A percentile compares a stretch with the other conserved stretches of the same genome.
Conservation (phyloP, 2,329 filamentous ascomycete species). For the Bipolaris cookei region DNA sequence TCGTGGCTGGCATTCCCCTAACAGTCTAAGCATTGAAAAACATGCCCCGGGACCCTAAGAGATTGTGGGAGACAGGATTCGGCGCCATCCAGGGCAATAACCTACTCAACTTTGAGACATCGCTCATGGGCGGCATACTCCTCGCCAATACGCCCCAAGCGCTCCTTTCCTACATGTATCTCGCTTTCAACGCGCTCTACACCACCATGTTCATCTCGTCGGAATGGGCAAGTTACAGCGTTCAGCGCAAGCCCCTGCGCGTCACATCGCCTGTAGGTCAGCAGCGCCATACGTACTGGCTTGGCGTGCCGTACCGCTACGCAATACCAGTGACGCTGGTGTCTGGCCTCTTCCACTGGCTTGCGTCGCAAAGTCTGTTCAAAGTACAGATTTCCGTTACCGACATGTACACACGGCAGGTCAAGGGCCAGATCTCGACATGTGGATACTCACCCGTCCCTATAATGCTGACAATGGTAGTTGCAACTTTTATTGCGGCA, state of each 20-base stretch:
- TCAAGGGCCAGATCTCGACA: conserved; percentile 6
- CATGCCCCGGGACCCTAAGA: conserved; percentile 12
- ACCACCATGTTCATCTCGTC: conserved; percentile 56
- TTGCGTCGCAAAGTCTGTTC: conserved; percentile 54
- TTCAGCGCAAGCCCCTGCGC: conserved; percentile 43
- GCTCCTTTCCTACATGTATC: conserved; percentile 55
- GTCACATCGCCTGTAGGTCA: conserved; percentile 46
- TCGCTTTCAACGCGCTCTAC: conserved; percentile 55
- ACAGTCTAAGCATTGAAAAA: not conserved
- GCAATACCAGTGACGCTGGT: conserved; percentile 45
- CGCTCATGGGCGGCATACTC: conserved; percentile 32
- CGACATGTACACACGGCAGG: not conserved
- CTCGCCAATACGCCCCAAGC: conserved; percentile 57
- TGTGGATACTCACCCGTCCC: conserved; percentile 13
- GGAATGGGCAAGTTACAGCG: conserved; percentile 56
- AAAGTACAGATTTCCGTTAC: conserved; percentile 1
- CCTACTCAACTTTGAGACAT: conserved; percentile 8
- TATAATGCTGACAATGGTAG: conserved; percentile 18
- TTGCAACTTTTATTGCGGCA: conserved; percentile 18
- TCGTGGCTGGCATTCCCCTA: conserved; percentile 6
- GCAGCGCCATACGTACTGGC: conserved; percentile 53
- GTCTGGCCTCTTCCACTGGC: conserved; percentile 51
- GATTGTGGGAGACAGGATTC: conserved; percentile 20
- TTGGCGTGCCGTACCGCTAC: conserved; percentile 51
- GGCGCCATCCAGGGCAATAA: conserved; percentile 20